Evolutionary conservation across 257 asterid genomes (phyloP), one percentile per base, ranked within the genome.

Genomic region (Misopates orontium): DNA sequence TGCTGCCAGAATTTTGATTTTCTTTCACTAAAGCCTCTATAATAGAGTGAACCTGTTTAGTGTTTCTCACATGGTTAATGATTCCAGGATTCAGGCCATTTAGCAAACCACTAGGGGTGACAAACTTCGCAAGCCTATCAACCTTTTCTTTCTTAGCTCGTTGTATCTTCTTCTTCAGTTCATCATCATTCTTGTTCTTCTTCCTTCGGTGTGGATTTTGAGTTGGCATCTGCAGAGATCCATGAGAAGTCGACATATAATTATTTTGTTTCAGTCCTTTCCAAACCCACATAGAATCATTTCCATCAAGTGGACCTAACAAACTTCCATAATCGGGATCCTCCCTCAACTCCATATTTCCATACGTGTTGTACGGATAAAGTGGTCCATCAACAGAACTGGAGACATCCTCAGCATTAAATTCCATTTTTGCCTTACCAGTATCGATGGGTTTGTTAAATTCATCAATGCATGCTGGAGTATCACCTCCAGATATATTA

Each of bases 61-160:
- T 84, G 75, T 94, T 94, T 65, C 99, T 79, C 32, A 94, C 99
- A 63, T 90, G 99, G 80, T 88, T 94, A 58, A 94, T 90, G 62
- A 94, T 94, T 47, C 98, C 98, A 1, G 95, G 99, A 79, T 94
- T 94, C 47, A 94, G 76, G 65, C 86, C 99, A 15, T 85, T 84
- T 48, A 94, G 98, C 81, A 94, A 74, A 24, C 98, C 99, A 69
- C 96, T 83, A 0, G 99, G 99, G 40, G 96, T 95, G 56, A 98
- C 96, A 73, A 91, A 75, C 73, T 83, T 87, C 23, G 98, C 96
- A 73, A 94, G 88, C 62, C 92, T 79, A 75, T 87, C 95, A 21
- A 78, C 90, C 65, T 85, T 93, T 76, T 94, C 97, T 77, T 81
- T 90, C 83, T 74, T 88, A 11, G 96, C 96, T 67, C 83, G 89